Base-by-base conservation (phyloP, 2,329 filamentous ascomycete species). In the Scorias spongiosa region DNA sequence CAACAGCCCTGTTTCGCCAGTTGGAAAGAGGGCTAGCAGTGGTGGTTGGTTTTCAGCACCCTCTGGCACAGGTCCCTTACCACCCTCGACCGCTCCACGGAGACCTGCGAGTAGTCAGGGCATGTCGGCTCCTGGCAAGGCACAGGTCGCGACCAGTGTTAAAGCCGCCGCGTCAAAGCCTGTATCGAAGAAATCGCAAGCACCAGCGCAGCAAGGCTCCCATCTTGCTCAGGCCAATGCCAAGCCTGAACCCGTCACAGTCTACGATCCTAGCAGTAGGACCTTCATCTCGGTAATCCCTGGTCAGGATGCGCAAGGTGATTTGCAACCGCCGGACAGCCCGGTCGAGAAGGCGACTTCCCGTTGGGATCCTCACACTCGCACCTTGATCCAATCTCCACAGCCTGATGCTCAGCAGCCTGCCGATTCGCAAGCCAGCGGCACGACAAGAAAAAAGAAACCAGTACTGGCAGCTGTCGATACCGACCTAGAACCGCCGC, bases 11-110 rank as follows among this genome's bases (percentile, higher is more conserved):
- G 43, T 43, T 29, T 44, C 49, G 1, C 43, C 47, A 11, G 42
- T 47, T 26, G 48, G 48, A 29, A 56, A 53, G 48, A 46, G 43
- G 37, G 53, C 52, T 29, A 52, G 52, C 4, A 68, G 37, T 54
- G 69, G 49, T 58, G 64, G 29, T 52, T 82, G 57, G 72, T 81
- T 40, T 78, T 78, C 78, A 12, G 69, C 77, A 50, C 72, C 77
- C 46, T 77, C 80, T 67, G 66, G 80, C 2, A 68, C 71, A 2
- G 68, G 62, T 42, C 58, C 56, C 5, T 45, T 41, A 11, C 34
- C 37, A 10, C 12, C 38, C 11, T 32, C 37, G 20, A 44, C 46
- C 29, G 42, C 39, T 10, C 30, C 46, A 9, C 29, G 42, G 10
- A 29, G 36, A 36, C 37, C 42, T 26, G 37, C 29, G 29, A 29